Percentiles rank a stretch among this genome's conserved stretches.
These are phyloP conservation scores for Casuarina cunninghamiana DNA, from an alignment of 306 rosid species.

Conservation along the genomic window DNA sequence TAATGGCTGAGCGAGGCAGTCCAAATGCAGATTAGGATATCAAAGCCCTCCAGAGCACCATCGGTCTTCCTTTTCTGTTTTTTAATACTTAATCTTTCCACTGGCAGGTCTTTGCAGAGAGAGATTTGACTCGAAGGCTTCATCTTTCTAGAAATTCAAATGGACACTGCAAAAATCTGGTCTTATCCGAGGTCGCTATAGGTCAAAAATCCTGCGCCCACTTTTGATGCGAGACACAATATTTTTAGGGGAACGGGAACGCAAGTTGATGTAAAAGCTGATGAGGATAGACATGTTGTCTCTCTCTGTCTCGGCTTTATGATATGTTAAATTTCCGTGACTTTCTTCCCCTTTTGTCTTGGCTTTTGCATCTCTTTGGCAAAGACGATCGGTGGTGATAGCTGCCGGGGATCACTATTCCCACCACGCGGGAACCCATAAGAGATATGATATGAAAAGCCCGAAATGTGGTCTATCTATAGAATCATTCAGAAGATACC, in stretches of 20 bases:
- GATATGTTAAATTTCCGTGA: not conserved
- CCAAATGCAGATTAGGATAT: no score
- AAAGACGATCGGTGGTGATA: no score
- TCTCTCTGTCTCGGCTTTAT: not conserved
- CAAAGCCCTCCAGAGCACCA: no score
- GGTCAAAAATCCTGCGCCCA: constrained; percentile 6
- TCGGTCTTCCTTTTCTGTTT: no score
- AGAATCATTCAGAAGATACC: no score
- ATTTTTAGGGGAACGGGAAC: constrained; percentile 7
- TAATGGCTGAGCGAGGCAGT: not conserved
- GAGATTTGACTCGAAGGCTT: no score
- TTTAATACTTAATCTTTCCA: no score
- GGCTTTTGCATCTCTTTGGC: not conserved
- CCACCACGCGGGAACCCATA: no score
- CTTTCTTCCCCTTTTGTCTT: not conserved
- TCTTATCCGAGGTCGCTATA: not conserved
- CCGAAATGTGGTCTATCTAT: no score
- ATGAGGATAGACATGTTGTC: not conserved
- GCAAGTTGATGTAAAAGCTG: not conserved
- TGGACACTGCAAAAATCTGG: not conserved
- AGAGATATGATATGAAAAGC: no score
- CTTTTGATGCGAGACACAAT: not conserved
- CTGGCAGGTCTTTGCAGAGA: not conserved
- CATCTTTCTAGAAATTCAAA: not conserved
- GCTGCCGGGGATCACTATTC: no score